Evolutionary conservation across 176 grass and related monocot genomes (phyloP), one percentile per base, ranked within the genome.

Genomic region (Paspalum notatum): DNA sequence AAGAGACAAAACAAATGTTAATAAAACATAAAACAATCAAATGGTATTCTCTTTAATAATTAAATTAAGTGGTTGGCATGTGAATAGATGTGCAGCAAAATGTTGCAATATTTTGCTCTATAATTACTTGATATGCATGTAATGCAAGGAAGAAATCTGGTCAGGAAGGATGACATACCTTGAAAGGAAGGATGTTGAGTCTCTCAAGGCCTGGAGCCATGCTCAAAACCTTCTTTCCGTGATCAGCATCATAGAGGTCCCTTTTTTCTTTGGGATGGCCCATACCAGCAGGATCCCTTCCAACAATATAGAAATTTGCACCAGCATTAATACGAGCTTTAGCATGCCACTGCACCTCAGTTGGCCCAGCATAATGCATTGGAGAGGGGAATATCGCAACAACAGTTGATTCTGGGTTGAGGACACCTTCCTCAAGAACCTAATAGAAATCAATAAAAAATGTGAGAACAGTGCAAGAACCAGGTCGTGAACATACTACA

Each of bases 341-440:
- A 59, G 96, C 96, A 84, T 99, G 96, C 96, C 96, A 99, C 61
- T 99, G 96, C 61, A 99, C 96, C 76, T 99, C 96, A 66, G 96
- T 95, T 11, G 96, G 96, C 13, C 96, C 93, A 55, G 96, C 93
- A 80, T 99, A 99, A 74, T 95, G 93, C 96, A 99, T 99, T 40
- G 96, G 96, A 37, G 96, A 99, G 26, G 96, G 96, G 72, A 99
- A 99, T 48, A 99, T 99, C 45, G 96, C 81, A 67, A 99, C 90
- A 12, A 99, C 92, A 21, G 96, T 99, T 78, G 96, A 94, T 56
- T 99, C 96, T 54, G 96, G 96, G 68, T 91, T 91, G 81, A 99
- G 88, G 54, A 99, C 90, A 74, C 96, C 96, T 67, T 95, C 96
- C 87, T 99, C 96, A 77, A 99, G 88, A 82, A 99, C 95, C 95